Conservation (phyloP, 2,329 filamentous ascomycete species). For the Thermomyces lanuginosus region DNA sequence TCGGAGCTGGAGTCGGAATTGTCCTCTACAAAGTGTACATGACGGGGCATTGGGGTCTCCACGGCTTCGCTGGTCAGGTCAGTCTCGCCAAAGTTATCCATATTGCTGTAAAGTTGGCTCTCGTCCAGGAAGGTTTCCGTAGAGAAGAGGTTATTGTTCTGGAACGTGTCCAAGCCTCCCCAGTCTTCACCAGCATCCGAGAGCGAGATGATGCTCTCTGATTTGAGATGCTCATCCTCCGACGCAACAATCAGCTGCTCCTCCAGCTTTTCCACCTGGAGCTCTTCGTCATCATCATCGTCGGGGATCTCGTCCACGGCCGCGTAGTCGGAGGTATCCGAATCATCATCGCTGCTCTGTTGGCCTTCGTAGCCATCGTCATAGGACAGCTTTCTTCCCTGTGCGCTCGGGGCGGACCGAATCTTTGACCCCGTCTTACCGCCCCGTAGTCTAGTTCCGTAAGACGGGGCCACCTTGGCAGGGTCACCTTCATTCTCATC, state of each 20-base stretch:
- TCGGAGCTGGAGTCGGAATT: constrained; percentile 44
- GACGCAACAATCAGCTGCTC: constrained; percentile 52
- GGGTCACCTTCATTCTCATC: constrained; percentile 31
- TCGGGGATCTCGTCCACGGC: constrained; percentile 67
- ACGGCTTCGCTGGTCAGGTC: constrained; percentile 21
- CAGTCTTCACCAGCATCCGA: constrained; percentile 25
- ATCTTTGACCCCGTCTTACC: constrained; percentile 27
- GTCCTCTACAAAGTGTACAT: constrained; percentile 51
- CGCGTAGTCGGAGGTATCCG: constrained; percentile 46
- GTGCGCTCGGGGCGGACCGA: constrained; percentile 9
- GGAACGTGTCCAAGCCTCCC: constrained; percentile 37
- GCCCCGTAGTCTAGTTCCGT: constrained; percentile 18
- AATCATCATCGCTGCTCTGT: constrained; percentile 16
- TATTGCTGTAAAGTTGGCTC: constrained; percentile 24
- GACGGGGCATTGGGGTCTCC: constrained; percentile 36
- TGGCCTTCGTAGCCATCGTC: constrained; percentile 18
- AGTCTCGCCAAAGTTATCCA: constrained; percentile 23
- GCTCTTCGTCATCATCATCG: constrained; percentile 63
- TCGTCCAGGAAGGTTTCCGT: constrained; percentile 28
- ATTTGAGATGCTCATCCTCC: constrained; percentile 17
- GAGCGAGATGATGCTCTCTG: constrained; percentile 11
- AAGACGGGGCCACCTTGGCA: constrained; percentile 27
- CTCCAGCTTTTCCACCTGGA: constrained; percentile 61
- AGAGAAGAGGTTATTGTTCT: constrained; percentile 26
- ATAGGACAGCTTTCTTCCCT: constrained; percentile 21